A percentile compares a stretch with the other conserved stretches of the same genome.
Evolutionary conservation across 139 green algal species (phyloP).

Genomic region (Pseudopediastrum boryanum): DNA sequence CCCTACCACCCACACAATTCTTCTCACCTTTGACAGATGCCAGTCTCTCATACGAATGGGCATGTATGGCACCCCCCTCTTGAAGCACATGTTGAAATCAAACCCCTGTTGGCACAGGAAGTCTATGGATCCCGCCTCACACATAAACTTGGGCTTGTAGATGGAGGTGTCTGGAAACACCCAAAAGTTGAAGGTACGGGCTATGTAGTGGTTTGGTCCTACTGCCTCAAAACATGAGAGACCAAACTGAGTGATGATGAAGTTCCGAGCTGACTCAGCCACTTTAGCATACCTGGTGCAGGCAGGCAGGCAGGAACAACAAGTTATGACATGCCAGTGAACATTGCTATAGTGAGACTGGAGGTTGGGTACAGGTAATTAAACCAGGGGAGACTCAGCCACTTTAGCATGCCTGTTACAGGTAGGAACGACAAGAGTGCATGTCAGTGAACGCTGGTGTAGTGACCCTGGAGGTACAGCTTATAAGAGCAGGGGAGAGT

Average conservation of each 20-base stretch:
- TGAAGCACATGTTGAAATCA: slow-evolving; percentile 88
- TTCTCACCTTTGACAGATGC: slow-evolving; percentile 42
- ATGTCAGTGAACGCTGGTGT: not conserved
- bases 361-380: no score
- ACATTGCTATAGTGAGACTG: no score
- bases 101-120: slow-evolving; percentile 76
- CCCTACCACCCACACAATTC: not conserved
- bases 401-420: slow-evolving; percentile 50
- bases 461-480: no score
- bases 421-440: not conserved
- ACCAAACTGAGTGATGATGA: slow-evolving; percentile 80
- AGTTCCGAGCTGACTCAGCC: slow-evolving; percentile 47
- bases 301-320: not conserved
- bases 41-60: slow-evolving; percentile 41
- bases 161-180: slow-evolving; percentile 70
- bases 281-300: slow-evolving; percentile 49
- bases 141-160: no score
- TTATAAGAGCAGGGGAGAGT: no score
- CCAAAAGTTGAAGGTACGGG: slow-evolving; percentile 87
- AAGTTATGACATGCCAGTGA: not conserved
- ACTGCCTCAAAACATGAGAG: slow-evolving; percentile 58
- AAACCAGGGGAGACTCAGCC: no score
- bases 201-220: slow-evolving; percentile 26
- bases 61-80: slow-evolving; percentile 72
- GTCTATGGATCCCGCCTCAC: slow-evolving; percentile 65